These are phyloP conservation scores for Nannochloropsis gaditana DNA, from an alignment of 108 stramenopile species.

Conservation along the genomic window DNA sequence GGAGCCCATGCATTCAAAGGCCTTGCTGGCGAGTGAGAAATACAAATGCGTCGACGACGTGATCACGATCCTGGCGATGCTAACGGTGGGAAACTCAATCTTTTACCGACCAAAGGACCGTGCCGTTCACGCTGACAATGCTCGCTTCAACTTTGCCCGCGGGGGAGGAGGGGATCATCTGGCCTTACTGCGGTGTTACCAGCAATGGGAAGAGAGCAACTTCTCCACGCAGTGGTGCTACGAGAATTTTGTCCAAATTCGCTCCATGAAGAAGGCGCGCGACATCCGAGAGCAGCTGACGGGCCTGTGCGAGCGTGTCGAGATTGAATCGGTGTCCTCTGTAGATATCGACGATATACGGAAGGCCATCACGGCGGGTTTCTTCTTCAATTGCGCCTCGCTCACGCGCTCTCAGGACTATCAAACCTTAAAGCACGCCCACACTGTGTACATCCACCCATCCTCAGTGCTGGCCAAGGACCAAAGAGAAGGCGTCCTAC, in stretches of 20 bases:
- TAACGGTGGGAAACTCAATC: conserved; percentile 81
- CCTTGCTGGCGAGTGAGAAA: conserved; percentile 85
- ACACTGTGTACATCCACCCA: conserved; percentile 94
- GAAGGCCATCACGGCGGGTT: conserved; percentile 91
- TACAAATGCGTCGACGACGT: conserved; percentile 85
- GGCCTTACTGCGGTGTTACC: conserved; percentile 77
- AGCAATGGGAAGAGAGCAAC: conserved; percentile 86
- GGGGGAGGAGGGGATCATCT: conserved; percentile 96
- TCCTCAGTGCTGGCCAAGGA: conserved; percentile 65
- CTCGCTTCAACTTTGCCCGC: conserved; percentile 88
- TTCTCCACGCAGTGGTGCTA: conserved; percentile 94
- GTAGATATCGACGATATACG: conserved; percentile 67
- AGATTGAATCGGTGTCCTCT: conserved; percentile 71
- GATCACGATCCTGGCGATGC: conserved; percentile 87
- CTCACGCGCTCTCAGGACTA: conserved; percentile 82
- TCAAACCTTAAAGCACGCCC: conserved; percentile 87
- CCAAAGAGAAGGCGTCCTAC: conserved; percentile 57
- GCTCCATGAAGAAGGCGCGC: conserved; percentile 81
- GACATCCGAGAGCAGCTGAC: conserved; percentile 97
- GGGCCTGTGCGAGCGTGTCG: conserved; percentile 94
- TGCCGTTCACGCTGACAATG: conserved; percentile 94
- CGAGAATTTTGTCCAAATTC: conserved; percentile 94
- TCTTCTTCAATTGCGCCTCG: conserved; percentile 94
- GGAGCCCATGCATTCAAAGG: conserved; percentile 95
- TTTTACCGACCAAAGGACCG: conserved; percentile 97